Base-by-base conservation (phyloP, 1,284 basidiomycete genomes). In the Retiboletus fuscus region DNA sequence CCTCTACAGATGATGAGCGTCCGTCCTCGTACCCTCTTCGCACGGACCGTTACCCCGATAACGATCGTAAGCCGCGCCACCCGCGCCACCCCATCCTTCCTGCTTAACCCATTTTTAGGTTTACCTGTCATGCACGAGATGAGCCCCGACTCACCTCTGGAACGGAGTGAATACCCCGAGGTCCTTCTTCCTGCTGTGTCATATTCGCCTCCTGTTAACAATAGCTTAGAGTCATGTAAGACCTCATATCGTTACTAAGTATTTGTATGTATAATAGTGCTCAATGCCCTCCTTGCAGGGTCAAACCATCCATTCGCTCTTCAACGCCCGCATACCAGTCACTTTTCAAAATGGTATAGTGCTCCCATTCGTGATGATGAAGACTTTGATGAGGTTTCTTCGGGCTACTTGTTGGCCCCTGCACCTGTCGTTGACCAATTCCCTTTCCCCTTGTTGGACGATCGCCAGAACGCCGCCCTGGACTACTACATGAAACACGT, bases 181-280 rank as follows among this genome's bases (percentile, higher is more conserved):
- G 84, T 83, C 81, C 82, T 85, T 76, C 81, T 85, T 80, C 84
- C 81, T 73, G 69, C 80, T 74, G 76, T 78, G 71, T 69, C 79
- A 66, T 79, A 75, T 72, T 76, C 83, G 76, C 74, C 82, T 77
- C 77, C 81, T 80, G 77, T 81, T 74, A 77, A 82, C 81, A 82
- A 78, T 88, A 87, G 84, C 82, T 81, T 88, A 87, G 86, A 82
- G 74, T 69, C 84, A 85, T 90, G 91, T 92, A 92, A 92, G 91
- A 88, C 82, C 78, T 82, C 87, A 90, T 92, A 91, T 87, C 87
- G 85, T 79, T 89, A 90, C 87, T 90, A 86, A 90, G 84, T 82
- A 75, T 82, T 80, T 83, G 74, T 81, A 82, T 83, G 80, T 89
- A 85, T 88, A 87, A 89, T 89, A 88, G 86, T 90, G 86, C 89